Base-by-base conservation (phyloP, 768 basidiomycete genomes). In the Russula ochroleuca region DNA sequence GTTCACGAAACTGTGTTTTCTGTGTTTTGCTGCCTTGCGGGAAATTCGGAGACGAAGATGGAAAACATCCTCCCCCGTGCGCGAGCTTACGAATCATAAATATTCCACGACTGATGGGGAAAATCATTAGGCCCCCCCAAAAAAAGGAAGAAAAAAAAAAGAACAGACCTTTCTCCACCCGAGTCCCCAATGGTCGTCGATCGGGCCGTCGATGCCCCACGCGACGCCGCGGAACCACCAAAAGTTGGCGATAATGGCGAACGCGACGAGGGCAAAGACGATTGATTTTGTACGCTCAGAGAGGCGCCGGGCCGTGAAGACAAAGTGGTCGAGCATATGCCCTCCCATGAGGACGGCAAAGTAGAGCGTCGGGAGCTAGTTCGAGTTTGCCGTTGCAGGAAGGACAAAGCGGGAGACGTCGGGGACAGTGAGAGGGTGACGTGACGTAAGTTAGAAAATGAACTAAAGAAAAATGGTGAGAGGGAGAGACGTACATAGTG, bases 181-280 rank as follows among this genome's bases (percentile, higher is more conserved):
- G 65, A 94, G 76, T 0, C 94, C 93, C 81, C 81, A 83, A 70
- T 93, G 84, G 0, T 94, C 84, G 62, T 79, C 81, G 61, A 97
- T 79, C 2, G 94, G 90, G 0, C 96, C 97, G n/a, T 88, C 82
- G 51, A 98, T 90, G 1, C 97, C 96, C 75, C 92, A 94, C 3
- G 94, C 91, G 35, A 96, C 75, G 23, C 84, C 87, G 68, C 81
- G 88, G 78, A 97, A 98, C 94, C 92, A 96, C 92, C 90, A 96
- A 80, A 97, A 99, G 59, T 82, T 83, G n/a, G 78, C 79, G 8
- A 96, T 70, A 67, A 98, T 83, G 23, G 77, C 62, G 28, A 78
- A 78, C 0, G 84, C 80, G 53, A 82, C 76, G 21, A 88, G 68
- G 2, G 82, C 83, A 72, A 98, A 98, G 51, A 80, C 77, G 57